A percentile compares a stretch with the other conserved stretches of the same genome.
phyloP scores from a whole-genome alignment of 768 basidiomycete genomes.

The Boletellus emodensis region DNA sequence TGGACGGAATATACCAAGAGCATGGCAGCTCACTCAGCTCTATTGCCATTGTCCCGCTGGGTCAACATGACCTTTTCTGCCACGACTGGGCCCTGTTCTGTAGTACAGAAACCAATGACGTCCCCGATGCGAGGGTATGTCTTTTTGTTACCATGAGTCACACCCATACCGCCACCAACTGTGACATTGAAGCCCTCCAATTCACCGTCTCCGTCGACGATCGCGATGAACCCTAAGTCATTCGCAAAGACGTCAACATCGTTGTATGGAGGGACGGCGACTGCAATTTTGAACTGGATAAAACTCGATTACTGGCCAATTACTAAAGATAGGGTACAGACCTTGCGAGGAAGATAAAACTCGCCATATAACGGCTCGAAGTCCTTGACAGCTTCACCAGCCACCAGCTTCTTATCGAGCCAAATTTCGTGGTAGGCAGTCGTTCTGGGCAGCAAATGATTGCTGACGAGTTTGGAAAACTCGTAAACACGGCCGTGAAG shows the following conservation, averaged over 20 bases:
- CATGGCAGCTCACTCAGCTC: slow-evolving; percentile 66
- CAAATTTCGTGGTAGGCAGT: slow-evolving; percentile 98
- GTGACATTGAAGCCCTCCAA: slow-evolving; percentile 92
- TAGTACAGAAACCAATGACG: slow-evolving; percentile 88
- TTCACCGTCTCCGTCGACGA: slow-evolving; percentile 70
- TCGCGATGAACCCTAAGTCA: slow-evolving; percentile 96
- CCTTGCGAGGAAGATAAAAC: slow-evolving; percentile 95
- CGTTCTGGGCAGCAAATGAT: slow-evolving; percentile 83
- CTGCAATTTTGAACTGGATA: slow-evolving; percentile 89
- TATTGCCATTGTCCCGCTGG: slow-evolving; percentile 95
- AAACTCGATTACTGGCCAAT: background rate
- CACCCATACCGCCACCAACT: slow-evolving; percentile 98
- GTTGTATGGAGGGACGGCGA: slow-evolving; percentile 94
- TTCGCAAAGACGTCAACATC: slow-evolving; percentile 95
- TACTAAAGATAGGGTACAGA: slow-evolving; percentile 29
- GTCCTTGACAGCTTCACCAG: slow-evolving; percentile 90
- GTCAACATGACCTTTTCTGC: slow-evolving; percentile 93
- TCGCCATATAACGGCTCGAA: slow-evolving; percentile 97
- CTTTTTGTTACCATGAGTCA: slow-evolving; percentile 98
- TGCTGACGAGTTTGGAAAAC: slow-evolving; percentile 80
- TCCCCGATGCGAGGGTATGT: slow-evolving; percentile 91
- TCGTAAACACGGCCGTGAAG: slow-evolving; percentile 80
- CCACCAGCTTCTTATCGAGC: slow-evolving; percentile 96
- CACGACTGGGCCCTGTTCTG: slow-evolving; percentile 78
- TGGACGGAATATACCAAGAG: background rate